Evolutionary conservation across 2,329 filamentous ascomycete species (phyloP), one percentile per base, ranked within the genome.

Genomic region (Massarina eburnea): DNA sequence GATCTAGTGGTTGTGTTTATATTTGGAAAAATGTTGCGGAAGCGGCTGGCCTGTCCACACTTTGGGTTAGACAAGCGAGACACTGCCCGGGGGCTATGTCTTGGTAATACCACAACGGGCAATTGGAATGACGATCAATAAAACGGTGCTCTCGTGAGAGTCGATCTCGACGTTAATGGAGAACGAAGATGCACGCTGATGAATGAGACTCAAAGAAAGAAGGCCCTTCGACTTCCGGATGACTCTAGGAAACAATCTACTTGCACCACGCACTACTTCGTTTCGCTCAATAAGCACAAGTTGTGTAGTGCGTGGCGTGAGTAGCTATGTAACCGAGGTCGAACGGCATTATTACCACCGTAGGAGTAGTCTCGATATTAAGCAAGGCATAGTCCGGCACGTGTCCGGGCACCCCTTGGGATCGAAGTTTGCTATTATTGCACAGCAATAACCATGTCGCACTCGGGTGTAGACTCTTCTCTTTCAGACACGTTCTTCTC

Each of bases 71-170:
- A 35, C 47, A 61, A 55, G 54, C 58, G 58, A 64, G 43, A 50
- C 58, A 62, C 50, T 45, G 42, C 43, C 63, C 60, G 60, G 56
- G n/a, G 58, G 58, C 65, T 62, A 65, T 64, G 65, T 66, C 54
- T 55, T 27, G 32, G 30, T 35, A 48, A 21, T 8, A 37, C 59
- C 56, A 30, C 49, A 61, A 56, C 40, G 32, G 59, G 63, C 49
- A 59, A 46, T 37, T 40, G 41, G 22, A 39, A 49, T 48, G 58
- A 48, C 55, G 58, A 62, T 64, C 62, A 65, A 66, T 67, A 68
- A 57, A 51, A 44, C 39, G 22, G 10, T 18, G 26, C 39, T 41
- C 27, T 24, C 35, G 21, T 38, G 9, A 38, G 35, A 38, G 33
- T 19, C 8, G 21, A 38, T 38, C 35, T 10, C 18, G 14, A 24